Evolutionary conservation across 176 grass and related monocot species (phyloP).

Genomic region (Otatea glauca): DNA sequence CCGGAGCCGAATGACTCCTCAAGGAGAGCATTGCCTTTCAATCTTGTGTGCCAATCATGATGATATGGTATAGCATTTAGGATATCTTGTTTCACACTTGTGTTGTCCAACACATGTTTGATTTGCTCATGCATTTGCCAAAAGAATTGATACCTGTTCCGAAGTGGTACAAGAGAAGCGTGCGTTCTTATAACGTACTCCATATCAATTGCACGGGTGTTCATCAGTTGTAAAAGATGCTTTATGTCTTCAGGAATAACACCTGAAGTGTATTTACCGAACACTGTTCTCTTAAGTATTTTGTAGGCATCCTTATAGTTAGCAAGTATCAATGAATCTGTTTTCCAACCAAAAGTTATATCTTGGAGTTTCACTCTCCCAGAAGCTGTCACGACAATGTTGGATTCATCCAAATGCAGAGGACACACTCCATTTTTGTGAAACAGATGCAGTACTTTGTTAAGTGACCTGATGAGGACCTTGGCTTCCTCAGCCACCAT

Average conservation of each 20-base stretch:
- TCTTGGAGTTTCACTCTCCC: neutral
- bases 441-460: neutral
- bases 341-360: neutral
- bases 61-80: neutral
- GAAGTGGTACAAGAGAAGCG: neutral
- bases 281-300: neutral
- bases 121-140: neutral
- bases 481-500: neutral
- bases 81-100: neutral
- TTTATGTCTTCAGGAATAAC: neutral
- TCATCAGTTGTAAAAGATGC: neutral
- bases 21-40: neutral
- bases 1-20: neutral
- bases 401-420: neutral
- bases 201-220: neutral
- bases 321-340: neutral
- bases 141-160: neutral
- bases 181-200: neutral
- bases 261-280: too few species aligned
- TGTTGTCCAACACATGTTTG: neutral
- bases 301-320: neutral
- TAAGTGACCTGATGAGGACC: neutral
- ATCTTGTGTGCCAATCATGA: neutral
- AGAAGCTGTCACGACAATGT: neutral
- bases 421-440: neutral